Evolutionary conservation across 192 early-diverging fungal species (phyloP).

Genomic region (Podila epicladia): DNA sequence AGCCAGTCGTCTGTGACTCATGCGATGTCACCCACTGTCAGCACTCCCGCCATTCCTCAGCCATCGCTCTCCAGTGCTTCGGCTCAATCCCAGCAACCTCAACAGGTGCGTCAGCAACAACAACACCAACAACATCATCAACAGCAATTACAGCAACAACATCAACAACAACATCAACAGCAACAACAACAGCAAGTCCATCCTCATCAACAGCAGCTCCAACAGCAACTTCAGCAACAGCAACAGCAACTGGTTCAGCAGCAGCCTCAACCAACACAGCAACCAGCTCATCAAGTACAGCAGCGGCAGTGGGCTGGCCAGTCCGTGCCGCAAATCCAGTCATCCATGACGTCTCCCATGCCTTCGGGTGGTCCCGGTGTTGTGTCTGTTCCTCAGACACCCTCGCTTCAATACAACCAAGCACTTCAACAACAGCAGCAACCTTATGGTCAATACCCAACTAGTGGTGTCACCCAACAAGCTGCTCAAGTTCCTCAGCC

Average conservation of each 20-base stretch:
- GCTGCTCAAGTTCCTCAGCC: neutral
- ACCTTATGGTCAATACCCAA: neutral
- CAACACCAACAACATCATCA: constrained; percentile 6
- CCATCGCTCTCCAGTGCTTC: constrained; percentile 6
- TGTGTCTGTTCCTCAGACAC: neutral
- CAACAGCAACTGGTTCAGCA: constrained; percentile 6
- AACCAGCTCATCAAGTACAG: constrained; percentile 1
- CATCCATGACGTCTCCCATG: neutral
- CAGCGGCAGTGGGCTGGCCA: neutral
- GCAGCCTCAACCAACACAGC: neutral
- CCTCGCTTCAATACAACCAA: neutral
- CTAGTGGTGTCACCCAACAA: neutral
- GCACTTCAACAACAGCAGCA: neutral
- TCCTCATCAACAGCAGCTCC: constrained; percentile 14
- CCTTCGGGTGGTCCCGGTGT: neutral
- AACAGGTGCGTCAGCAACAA: constrained; percentile 11
- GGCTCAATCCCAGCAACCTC: constrained; percentile 18
- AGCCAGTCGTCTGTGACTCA: constrained; percentile 31
- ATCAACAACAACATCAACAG: constrained; percentile 1
- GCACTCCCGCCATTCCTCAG: constrained; percentile 5
- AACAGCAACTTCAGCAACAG: constrained; percentile 7
- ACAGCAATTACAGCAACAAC: constrained; percentile 6
- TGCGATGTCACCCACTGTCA: constrained; percentile 3
- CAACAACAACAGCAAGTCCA: constrained; percentile 11
- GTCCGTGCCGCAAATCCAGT: neutral